A percentile compares a stretch with the other conserved stretches of the same genome.
Conservation (phyloP, 2,329 filamentous ascomycete genomes). For the Pyrenochaeta sp. region DNA sequence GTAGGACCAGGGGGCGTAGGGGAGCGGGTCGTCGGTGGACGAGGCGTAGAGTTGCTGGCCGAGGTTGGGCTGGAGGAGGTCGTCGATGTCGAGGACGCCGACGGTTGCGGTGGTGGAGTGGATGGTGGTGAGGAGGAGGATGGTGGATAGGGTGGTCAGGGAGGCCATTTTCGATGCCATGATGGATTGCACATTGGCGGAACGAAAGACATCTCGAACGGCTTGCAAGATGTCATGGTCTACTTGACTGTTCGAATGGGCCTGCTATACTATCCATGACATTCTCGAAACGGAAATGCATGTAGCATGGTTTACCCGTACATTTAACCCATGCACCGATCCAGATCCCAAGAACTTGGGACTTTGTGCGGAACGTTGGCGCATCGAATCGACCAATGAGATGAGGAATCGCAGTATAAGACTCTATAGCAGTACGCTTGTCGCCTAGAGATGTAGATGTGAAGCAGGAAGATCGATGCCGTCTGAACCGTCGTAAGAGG, state of each 20-base stretch:
- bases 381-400: background rate
- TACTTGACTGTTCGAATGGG: too few species aligned
- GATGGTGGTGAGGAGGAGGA: background rate
- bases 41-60: background rate
- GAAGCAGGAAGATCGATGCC: slow-evolving; percentile 5
- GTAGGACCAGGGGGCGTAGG: slow-evolving; percentile 24
- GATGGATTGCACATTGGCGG: background rate
- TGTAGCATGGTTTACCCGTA: slow-evolving; percentile 11
- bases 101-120: slow-evolving; percentile 7
- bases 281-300: slow-evolving; percentile 6
- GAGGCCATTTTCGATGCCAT: too few species aligned
- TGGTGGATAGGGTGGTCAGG: background rate
- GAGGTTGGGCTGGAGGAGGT: slow-evolving; percentile 16
- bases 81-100: slow-evolving; percentile 21
- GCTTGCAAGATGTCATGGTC: too few species aligned
- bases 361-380: slow-evolving; percentile 11
- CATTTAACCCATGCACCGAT: slow-evolving; percentile 6
- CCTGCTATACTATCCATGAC: background rate
- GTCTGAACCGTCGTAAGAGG: background rate
- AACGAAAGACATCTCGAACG: too few species aligned
- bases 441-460: slow-evolving; percentile 11
- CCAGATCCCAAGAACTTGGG: slow-evolving; percentile 11
- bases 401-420: background rate
- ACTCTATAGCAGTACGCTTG: slow-evolving; percentile 1
- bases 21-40: background rate